Percentiles rank a stretch among this genome's conserved stretches.
Evolutionary conservation across 352 stramenopile genomes (phyloP).

Genomic region (Globisporangium cederbergense): DNA sequence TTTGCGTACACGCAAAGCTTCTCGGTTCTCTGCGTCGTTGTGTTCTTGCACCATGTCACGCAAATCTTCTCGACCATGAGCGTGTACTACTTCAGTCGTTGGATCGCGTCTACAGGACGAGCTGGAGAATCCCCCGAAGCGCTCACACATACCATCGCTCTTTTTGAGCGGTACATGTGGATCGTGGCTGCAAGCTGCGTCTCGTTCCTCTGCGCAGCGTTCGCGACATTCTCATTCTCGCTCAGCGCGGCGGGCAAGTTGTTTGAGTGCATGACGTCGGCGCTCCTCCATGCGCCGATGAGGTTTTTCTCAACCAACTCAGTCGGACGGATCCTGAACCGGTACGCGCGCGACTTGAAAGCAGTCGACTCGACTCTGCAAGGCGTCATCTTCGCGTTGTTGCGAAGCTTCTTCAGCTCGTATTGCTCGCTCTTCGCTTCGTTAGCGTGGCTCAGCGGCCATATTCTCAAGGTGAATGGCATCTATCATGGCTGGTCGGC

Average conservation of each 20-base stretch:
- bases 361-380: conserved; percentile 43
- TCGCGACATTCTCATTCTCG: conserved; percentile 30
- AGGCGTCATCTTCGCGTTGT: conserved; percentile 31
- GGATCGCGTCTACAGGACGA: conserved; percentile 24
- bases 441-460: conserved; percentile 33
- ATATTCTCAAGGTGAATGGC: conserved; percentile 25
- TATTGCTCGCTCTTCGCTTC: conserved; percentile 36
- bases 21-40: conserved; percentile 22
- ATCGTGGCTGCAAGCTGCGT: conserved; percentile 33
- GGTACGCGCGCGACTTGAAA: conserved; percentile 28
- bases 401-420: conserved; percentile 35
- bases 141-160: conserved; percentile 5
- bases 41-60: conserved; percentile 29
- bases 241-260: conserved; percentile 28
- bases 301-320: conserved; percentile 43
- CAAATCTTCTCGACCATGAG: conserved; percentile 29
- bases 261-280: conserved; percentile 43
- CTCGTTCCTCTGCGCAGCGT: conserved; percentile 27
- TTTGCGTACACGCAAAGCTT: conserved; percentile 30
- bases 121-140: conserved; percentile 1
- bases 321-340: conserved; percentile 43
- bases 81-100: conserved; percentile 38
- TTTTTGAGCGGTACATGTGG: conserved; percentile 25
- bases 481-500: background rate
- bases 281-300: conserved; percentile 37